phyloP scores from a whole-genome alignment of 1,139 yeast species.

The Kluyveromyces marxianus region DNA sequence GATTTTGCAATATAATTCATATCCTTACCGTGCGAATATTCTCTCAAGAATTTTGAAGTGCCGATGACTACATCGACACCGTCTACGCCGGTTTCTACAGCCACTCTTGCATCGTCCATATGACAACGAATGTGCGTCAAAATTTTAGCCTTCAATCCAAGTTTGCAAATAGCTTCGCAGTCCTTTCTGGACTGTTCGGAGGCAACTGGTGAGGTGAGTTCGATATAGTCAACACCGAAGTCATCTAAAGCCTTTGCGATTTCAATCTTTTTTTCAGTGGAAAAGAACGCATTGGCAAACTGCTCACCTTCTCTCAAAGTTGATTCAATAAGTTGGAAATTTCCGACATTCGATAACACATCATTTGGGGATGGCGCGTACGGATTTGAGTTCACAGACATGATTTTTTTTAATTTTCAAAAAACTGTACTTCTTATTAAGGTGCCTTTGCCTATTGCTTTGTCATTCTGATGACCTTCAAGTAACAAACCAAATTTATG shows the following conservation, averaged over 20 bases:
- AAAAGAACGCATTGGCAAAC: constrained; percentile 92
- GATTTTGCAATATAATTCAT: constrained; percentile 92
- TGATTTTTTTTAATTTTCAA: constrained; percentile 8
- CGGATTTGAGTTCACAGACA: constrained; percentile 49
- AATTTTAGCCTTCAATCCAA: constrained; percentile 87
- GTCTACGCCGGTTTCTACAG: constrained; percentile 93
- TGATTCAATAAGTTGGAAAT: constrained; percentile 83
- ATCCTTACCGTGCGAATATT: constrained; percentile 92
- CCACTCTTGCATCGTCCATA: constrained; percentile 94
- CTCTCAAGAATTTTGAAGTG: constrained; percentile 85
- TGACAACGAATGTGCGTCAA: constrained; percentile 86
- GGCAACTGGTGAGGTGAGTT: constrained; percentile 91
- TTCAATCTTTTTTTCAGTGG: constrained; percentile 88
- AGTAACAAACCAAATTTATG: too few relatives aligned
- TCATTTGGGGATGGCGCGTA: constrained; percentile 92
- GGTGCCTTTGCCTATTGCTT: too few relatives aligned
- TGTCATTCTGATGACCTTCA: too few relatives aligned
- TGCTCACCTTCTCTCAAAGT: constrained; percentile 96
- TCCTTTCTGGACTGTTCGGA: constrained; percentile 83
- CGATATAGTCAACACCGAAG: constrained; percentile 93
- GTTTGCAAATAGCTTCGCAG: constrained; percentile 93
- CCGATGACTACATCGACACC: constrained; percentile 97
- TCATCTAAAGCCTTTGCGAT: constrained; percentile 93
- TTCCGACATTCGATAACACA: constrained; percentile 74
- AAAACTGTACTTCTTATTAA: neutral